Percentiles rank a stretch among this genome's conserved stretches.
phyloP scores from a whole-genome alignment of 2,329 filamentous ascomycete species.

The Cadophora malorum region DNA sequence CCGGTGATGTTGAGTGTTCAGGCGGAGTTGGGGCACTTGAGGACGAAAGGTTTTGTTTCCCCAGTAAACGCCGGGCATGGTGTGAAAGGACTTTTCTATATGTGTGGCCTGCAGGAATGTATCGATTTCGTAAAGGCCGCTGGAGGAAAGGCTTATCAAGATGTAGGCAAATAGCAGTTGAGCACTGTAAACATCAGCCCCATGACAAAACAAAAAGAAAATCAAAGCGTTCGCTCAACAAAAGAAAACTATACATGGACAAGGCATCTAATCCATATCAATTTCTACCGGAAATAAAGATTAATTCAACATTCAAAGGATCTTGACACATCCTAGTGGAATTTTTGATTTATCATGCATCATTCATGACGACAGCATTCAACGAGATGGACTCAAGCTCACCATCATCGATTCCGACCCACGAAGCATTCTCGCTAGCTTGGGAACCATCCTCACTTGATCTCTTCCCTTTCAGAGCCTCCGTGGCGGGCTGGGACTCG shows the following conservation, averaged over 20 bases:
- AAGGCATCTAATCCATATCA: not conserved
- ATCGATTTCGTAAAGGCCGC: constrained; percentile 12
- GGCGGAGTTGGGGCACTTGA: not conserved
- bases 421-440: not conserved
- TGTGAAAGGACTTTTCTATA: constrained; percentile 48
- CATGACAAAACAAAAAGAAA: not conserved
- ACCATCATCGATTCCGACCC: constrained; percentile 3
- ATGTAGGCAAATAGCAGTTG: not conserved
- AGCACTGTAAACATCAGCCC: not conserved
- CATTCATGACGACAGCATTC: not conserved
- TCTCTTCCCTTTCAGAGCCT: not conserved
- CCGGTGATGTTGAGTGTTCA: not conserved
- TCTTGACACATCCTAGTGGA: not conserved
- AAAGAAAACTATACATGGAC: not conserved
- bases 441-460: not conserved
- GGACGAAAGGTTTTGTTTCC: not conserved
- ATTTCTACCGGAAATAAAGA: too few relatives aligned
- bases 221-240: not conserved
- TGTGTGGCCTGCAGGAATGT: constrained; percentile 13
- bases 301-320: not conserved
- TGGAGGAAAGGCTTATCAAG: constrained; percentile 12
- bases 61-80: constrained; percentile 49
- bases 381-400: not conserved
- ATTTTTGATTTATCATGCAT: not conserved
- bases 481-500: too few relatives aligned